Percentiles rank a stretch among this genome's conserved stretches.
Evolutionary conservation across 106 monocot genomes (phyloP).

Genomic region (Chionographis japonica): DNA sequence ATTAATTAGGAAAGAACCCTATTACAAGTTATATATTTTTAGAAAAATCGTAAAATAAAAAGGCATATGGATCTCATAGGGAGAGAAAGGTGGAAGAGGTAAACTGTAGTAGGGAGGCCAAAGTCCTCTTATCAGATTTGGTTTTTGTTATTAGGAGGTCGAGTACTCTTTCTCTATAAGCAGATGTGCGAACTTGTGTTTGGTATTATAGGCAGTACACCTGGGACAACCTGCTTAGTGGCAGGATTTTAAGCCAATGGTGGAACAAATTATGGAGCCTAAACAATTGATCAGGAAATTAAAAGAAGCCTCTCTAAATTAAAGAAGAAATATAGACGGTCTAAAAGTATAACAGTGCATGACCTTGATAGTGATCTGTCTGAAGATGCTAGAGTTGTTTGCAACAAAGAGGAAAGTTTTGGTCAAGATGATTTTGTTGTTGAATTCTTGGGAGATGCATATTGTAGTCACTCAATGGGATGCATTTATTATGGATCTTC

Average conservation of each 20-base stretch:
- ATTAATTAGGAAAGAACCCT: too few species aligned
- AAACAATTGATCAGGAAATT: slow-evolving; percentile 58
- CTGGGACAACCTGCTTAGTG: too few species aligned
- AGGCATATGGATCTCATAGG: too few species aligned
- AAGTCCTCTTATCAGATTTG: too few species aligned
- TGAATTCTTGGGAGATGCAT: slow-evolving; percentile 84
- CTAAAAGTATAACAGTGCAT: slow-evolving; percentile 84
- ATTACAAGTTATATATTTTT: too few species aligned
- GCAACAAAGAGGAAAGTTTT: slow-evolving; percentile 92
- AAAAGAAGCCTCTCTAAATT: slow-evolving; percentile 78
- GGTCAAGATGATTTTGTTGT: slow-evolving; percentile 89
- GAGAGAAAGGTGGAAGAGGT: too few species aligned
- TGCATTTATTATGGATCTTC: neutral
- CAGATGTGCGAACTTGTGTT: too few species aligned
- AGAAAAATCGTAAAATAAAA: too few species aligned
- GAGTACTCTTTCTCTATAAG: too few species aligned
- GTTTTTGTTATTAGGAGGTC: too few species aligned
- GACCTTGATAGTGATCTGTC: slow-evolving; percentile 55
- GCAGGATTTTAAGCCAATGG: slow-evolving; percentile 35
- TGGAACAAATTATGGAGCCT: slow-evolving; percentile 32
- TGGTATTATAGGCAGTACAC: too few species aligned
- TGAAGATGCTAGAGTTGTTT: slow-evolving; percentile 87
- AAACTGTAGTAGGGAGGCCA: too few species aligned
- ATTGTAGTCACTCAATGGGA: neutral
- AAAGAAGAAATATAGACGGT: slow-evolving; percentile 55